Evolutionary conservation across 2,329 filamentous ascomycete genomes (phyloP), one percentile per base, ranked within the genome.

Genomic region (Exophiala xenobiotica): DNA sequence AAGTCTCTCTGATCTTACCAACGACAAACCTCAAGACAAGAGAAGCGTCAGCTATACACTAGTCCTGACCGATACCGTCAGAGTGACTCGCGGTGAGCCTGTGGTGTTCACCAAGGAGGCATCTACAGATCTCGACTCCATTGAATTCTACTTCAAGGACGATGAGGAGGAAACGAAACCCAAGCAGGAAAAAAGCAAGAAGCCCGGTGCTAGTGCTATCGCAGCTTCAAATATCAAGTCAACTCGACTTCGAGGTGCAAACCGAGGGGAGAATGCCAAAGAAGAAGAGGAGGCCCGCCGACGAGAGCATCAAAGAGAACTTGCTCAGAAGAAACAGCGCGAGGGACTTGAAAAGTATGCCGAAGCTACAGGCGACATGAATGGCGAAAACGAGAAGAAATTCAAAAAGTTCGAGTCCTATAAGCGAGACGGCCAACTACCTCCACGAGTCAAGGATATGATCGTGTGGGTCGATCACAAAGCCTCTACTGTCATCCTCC

Each of bases 351-450:
- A 85, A 14, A 82, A 90, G 57, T 99, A 95, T 67, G 83, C 89
- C 35, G 90, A 95, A 65, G 88, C 88, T 0, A 91, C 87, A 0
- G 87, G 85, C 52, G 89, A 86, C 51, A 79, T 92, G 58, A 93
- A 96, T 64, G 93, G 92, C 26, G 85, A 85, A n/a, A 87, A 93
- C 60, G 87, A 95, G 68, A 97, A 97, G 78, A 95, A 92, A 73
- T 97, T 99, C 78, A 97, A 97, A 76, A 88, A 90, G 49, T 99
- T 97, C 66, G 93, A 99, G 70, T 99, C 93, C 0, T 99, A 99
- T 76, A 99, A 97, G 77, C 84, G 92, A 54, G 93, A 97, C 69
- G 96, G 95, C 63, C 92, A 97, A 69, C 83, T 99, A 47, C 93
- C 93, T 1, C 67, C 80, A 11, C 86, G 84, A 65, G 84, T 95